Evolutionary conservation across 2,329 filamentous ascomycete species (phyloP), one percentile per base, ranked within the genome.

Genomic region (Neonectria sp.): DNA sequence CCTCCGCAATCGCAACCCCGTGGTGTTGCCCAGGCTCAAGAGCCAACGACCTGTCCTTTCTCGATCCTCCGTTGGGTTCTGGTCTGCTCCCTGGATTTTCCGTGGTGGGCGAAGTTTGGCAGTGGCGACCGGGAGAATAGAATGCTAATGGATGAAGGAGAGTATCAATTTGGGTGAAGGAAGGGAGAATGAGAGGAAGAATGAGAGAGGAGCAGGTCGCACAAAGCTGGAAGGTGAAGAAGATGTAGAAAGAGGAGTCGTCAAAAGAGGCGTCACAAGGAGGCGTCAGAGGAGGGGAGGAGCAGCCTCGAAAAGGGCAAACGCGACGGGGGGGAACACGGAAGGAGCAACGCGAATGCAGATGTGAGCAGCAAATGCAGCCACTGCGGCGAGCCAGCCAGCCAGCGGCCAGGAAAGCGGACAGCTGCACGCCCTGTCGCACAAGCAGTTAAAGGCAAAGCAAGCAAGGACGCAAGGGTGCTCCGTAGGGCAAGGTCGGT

Each of bases 1-100:
- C 69, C 69, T 73, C 66, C 51, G 61, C 66, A 63, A 70, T 73
- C 66, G 73, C 73, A 74, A 72, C 62, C 62, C 55, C 52, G 65
- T 55, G 60, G 52, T 49, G 64, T 48, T 71, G 73, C 73, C 70
- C 72, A 73, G 73, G 71, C 69, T 71, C 70, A 70, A 70, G 71
- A 73, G 70, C 70, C 68, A 71, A 37, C 57, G 60, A 37, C n/a
- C 51, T 55, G 59, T 12, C 40, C 25, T 49, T 57, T 57, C 37
- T 57, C 15, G 46, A 48, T 21, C 49, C 9, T 66, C 27, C 31
- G n/a, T 35, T 12, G 51, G 13, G 29, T 13, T 35, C 64, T 63
- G 31, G 48, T 70, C 61, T 45, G 45, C 35, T 58, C 6, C 13
- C 40, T 51, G 58, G 58, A 55, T 55, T 63, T 56, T n/a, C 59